Conservation (phyloP, 2,329 filamentous ascomycete species). For the Clonostachys rosea region DNA sequence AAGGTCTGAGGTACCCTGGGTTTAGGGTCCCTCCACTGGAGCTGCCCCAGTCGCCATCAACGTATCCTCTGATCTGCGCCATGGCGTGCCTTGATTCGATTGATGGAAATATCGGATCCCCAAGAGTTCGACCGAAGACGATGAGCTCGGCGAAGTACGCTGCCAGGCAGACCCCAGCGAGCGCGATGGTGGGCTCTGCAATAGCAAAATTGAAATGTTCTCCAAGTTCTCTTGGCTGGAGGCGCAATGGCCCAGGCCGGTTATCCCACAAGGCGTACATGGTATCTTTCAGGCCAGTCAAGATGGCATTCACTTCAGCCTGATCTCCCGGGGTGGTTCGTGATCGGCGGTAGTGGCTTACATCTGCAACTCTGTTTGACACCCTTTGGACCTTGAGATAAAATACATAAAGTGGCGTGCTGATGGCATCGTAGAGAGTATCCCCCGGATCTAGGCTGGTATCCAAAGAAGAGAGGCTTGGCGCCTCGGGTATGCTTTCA, state of each 20-base stretch:
- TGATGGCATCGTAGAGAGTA: slow-evolving; percentile 7
- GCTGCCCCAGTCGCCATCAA: slow-evolving; percentile 9
- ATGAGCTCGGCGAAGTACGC: slow-evolving; percentile 13
- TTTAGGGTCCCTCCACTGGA: slow-evolving; percentile 3
- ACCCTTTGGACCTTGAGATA: slow-evolving; percentile 12
- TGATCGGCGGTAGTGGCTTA: slow-evolving; percentile 14
- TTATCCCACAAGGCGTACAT: slow-evolving; percentile 8
- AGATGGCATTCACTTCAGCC: slow-evolving; percentile 8
- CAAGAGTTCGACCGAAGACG: slow-evolving; percentile 11
- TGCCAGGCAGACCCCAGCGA: slow-evolving; percentile 9
- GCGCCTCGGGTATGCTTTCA: neutral
- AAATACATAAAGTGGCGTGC: slow-evolving; percentile 9
- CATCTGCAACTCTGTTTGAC: slow-evolving; percentile 8
- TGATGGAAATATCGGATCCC: slow-evolving; percentile 5
- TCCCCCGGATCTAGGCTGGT: slow-evolving; percentile 1
- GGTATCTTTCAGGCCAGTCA: slow-evolving; percentile 5
- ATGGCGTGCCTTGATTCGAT: slow-evolving; percentile 9
- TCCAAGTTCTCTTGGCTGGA: slow-evolving; percentile 5
- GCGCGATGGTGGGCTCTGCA: slow-evolving; percentile 6
- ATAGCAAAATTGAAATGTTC: slow-evolving; percentile 7
- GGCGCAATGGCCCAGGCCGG: slow-evolving; percentile 7
- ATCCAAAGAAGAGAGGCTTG: neutral
- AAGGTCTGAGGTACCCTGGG: slow-evolving; percentile 10
- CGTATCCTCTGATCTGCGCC: slow-evolving; percentile 6
- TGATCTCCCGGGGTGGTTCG: slow-evolving; percentile 11